A percentile compares a stretch with the other conserved stretches of the same genome.
These are phyloP conservation scores for Lichenothelia convexa DNA, from an alignment of 495 filamentous ascomycete species.

Conservation along the genomic window DNA sequence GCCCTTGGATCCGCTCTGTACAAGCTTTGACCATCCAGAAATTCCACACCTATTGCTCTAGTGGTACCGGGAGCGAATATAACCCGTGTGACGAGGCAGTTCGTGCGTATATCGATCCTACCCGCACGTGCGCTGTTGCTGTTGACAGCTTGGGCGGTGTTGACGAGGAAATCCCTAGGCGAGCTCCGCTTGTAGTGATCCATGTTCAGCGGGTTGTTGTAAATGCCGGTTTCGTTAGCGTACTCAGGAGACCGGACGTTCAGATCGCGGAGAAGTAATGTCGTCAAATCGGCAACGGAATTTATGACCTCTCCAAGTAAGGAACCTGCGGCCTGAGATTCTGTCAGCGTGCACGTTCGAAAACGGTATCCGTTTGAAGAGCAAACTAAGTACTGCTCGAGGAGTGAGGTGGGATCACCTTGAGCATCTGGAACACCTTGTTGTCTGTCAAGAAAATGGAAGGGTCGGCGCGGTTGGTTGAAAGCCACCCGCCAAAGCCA, in stretches of 20 bases:
- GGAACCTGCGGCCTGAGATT: too few relatives aligned
- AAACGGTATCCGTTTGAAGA: conserved; percentile 33
- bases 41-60: conserved; percentile 42
- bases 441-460: too few relatives aligned
- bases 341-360: conserved; percentile 37
- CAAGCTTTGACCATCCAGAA: conserved; percentile 37
- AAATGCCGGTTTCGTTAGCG: conserved; percentile 28
- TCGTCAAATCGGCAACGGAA: too few relatives aligned
- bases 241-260: conserved; percentile 27
- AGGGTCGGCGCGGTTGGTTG: conserved; percentile 18
- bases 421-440: too few relatives aligned
- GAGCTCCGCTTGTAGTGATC: conserved; percentile 30
- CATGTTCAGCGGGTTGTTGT: conserved; percentile 33
- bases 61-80: conserved; percentile 27
- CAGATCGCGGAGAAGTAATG: too few relatives aligned
- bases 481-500: conserved; percentile 41
- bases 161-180: conserved; percentile 33
- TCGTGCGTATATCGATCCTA: conserved; percentile 37
- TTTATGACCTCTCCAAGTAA: too few relatives aligned
- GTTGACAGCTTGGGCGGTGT: conserved; percentile 31
- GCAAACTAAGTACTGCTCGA: too few relatives aligned
- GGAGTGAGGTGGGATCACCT: too few relatives aligned
- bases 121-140: conserved; percentile 35
- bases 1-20: conserved; percentile 38
- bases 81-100: conserved; percentile 43